These are phyloP conservation scores for Myriosclerotinia duriaeana DNA, from an alignment of 2,329 filamentous ascomycete genomes.

Conservation along the genomic window DNA sequence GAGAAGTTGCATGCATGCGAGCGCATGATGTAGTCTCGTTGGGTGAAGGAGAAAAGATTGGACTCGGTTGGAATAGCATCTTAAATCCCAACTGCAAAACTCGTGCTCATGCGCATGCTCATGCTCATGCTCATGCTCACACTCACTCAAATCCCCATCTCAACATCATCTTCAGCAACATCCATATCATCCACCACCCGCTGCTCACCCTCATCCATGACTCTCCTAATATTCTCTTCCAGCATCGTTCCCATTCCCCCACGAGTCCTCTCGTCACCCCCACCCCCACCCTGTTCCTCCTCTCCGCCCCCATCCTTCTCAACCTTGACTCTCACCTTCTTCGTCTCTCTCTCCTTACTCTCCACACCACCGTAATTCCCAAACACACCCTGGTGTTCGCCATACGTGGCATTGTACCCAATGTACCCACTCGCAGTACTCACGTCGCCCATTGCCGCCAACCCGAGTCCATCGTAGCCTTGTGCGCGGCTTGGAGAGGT, in stretches of 20 bases:
- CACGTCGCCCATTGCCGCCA: accelerated
- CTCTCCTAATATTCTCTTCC: background rate
- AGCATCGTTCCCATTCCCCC: background rate
- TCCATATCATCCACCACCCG: background rate
- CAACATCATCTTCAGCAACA: too few relatives aligned
- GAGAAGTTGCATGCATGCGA: too few relatives aligned
- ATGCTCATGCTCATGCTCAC: too few relatives aligned
- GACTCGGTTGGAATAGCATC: too few relatives aligned
- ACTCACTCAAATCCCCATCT: background rate
- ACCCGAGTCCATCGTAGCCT: background rate
- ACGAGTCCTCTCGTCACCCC: too few relatives aligned
- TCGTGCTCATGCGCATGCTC: too few relatives aligned
- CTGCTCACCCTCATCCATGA: background rate
- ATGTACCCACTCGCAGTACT: background rate
- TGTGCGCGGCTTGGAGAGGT: accelerated
- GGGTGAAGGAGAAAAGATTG: too few relatives aligned
- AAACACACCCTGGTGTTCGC: background rate
- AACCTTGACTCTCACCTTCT: background rate
- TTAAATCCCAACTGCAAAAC: too few relatives aligned
- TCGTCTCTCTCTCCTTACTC: background rate
- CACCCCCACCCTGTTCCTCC: too few relatives aligned
- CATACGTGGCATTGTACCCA: background rate
- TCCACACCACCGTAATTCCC: background rate
- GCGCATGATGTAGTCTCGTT: too few relatives aligned
- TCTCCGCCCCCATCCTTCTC: too few relatives aligned